Conservation (phyloP, 2,329 filamentous ascomycete genomes). For the Epichloe gansuensis region DNA sequence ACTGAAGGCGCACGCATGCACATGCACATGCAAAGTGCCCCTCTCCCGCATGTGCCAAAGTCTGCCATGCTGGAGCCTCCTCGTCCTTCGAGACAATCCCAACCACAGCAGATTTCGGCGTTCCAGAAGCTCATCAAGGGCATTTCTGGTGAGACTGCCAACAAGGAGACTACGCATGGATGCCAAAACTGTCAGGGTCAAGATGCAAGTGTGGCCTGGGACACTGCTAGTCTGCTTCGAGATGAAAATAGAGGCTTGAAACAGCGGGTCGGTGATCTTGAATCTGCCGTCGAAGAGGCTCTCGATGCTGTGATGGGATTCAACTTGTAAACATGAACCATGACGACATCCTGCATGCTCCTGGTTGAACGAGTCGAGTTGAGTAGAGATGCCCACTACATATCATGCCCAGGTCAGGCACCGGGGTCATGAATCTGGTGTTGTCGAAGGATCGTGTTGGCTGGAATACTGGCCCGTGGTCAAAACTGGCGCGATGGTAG, state of each 20-base stretch:
- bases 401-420: neutral
- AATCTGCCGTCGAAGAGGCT: conserved; percentile 47
- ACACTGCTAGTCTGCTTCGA: conserved; percentile 47
- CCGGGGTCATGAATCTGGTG: neutral
- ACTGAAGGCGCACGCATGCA: neutral
- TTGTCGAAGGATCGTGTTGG: neutral
- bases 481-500: neutral
- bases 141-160: conserved; percentile 24
- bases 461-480: neutral
- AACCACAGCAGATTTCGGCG: conserved; percentile 19
- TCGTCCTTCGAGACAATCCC: conserved; percentile 23
- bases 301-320: conserved; percentile 47
- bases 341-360: neutral
- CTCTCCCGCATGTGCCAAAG: conserved; percentile 12
- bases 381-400: neutral
- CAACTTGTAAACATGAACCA: neutral
- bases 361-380: neutral
- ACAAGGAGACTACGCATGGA: conserved; percentile 14
- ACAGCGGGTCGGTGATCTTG: conserved; percentile 43
- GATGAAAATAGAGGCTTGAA: conserved; percentile 52
- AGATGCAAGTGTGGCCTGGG: conserved; percentile 48
- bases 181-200: conserved; percentile 47
- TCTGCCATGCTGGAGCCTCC: conserved; percentile 14
- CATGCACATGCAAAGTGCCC: neutral
- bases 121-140: conserved; percentile 31